phyloP scores from a whole-genome alignment of 305 asterid genomes.

The Euphrasia arctica region DNA sequence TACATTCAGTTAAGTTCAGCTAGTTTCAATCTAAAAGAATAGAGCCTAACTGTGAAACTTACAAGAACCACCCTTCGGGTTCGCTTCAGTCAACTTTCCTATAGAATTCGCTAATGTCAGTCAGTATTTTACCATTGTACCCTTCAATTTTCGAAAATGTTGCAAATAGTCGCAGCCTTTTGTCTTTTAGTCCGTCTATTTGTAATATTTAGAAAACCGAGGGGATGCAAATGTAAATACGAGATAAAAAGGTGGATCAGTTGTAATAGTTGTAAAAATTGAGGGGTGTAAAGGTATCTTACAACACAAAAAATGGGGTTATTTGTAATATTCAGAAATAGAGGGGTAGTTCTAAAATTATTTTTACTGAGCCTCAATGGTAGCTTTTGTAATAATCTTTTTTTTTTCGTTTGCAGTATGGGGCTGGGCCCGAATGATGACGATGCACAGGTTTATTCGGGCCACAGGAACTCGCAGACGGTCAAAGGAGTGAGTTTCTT shows the following conservation, averaged over 20 bases:
- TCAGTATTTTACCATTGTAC: neutral
- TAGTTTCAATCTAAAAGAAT: too few species aligned
- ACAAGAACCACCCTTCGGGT: neutral
- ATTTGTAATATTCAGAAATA: neutral
- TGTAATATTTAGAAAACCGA: neutral
- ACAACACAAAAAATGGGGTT: neutral
- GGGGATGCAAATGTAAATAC: neutral
- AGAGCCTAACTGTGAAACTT: neutral
- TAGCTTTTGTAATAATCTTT: neutral
- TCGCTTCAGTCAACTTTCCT: neutral
- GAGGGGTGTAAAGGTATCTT: neutral
- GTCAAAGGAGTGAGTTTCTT: slow-evolving; percentile 84
- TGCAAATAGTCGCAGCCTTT: neutral
- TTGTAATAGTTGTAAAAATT: too few species aligned
- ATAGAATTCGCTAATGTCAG: neutral
- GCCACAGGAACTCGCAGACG: slow-evolving; percentile 71
- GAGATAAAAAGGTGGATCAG: neutral
- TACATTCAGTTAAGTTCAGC: too few species aligned
- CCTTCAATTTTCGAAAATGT: neutral
- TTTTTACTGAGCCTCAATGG: neutral
- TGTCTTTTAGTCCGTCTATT: neutral
- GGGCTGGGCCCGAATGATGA: slow-evolving; percentile 53
- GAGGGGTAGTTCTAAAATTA: neutral
- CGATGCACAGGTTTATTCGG: slow-evolving; percentile 51
- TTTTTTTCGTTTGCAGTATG: slow-evolving; percentile 35